phyloP scores from a whole-genome alignment of 768 basidiomycete genomes.

The Hemileccinum impolitum region DNA sequence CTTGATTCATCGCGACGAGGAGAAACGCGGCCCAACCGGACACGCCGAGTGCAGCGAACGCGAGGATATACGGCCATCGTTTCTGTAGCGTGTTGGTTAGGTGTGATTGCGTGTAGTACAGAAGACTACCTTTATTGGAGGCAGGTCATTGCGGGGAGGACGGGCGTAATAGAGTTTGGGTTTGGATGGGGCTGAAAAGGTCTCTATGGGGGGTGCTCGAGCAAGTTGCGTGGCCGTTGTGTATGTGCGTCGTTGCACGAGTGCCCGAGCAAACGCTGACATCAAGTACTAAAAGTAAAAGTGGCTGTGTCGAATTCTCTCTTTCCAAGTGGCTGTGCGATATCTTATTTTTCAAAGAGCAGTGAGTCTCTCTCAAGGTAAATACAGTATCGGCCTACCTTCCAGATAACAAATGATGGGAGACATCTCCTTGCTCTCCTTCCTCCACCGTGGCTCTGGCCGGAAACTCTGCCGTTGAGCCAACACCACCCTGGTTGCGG shows the following conservation, averaged over 20 bases:
- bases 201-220: slow-evolving; percentile 34
- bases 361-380: too few species aligned
- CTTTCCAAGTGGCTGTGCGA: too few species aligned
- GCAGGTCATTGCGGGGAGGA: slow-evolving; percentile 39
- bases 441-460: slow-evolving; percentile 3
- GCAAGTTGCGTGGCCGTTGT: too few species aligned
- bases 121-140: slow-evolving; percentile 38
- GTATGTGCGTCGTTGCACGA: slow-evolving; percentile 12
- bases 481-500: slow-evolving; percentile 40
- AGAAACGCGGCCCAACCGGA: slow-evolving; percentile 68
- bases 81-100: slow-evolving; percentile 17
- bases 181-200: slow-evolving; percentile 42
- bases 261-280: slow-evolving; percentile 7
- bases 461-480: slow-evolving; percentile 14
- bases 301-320: too few species aligned
- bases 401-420: slow-evolving; percentile 1
- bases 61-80: slow-evolving; percentile 58
- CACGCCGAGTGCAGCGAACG: slow-evolving; percentile 48
- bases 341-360: too few species aligned
- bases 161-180: slow-evolving; percentile 45
- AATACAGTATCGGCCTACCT: too few species aligned
- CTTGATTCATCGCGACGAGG: slow-evolving; percentile 69
- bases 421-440: neutral
- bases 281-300: slow-evolving; percentile 1
- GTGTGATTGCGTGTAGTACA: neutral